Evolutionary conservation across 805 yeast genomes (phyloP), one percentile per base, ranked within the genome.

Genomic region (Saccharomyces paradoxus): DNA sequence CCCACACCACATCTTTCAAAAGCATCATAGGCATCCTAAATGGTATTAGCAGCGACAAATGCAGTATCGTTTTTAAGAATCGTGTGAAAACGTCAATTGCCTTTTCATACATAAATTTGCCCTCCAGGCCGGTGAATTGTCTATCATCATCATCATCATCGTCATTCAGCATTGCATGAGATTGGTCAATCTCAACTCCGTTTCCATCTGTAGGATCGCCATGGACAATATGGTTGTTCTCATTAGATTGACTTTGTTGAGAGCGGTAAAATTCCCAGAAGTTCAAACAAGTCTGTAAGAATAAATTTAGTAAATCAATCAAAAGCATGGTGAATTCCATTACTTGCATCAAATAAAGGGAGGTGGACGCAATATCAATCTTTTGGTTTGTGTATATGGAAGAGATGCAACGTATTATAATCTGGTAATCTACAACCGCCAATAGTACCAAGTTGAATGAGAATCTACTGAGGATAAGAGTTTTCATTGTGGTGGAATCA

Each of bases 271-370:
- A 65, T 60, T 89, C 97, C 58, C 75, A 74, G 24, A 81, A 63
- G 58, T 83, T 82, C 49, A 65, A 49, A 4, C 53, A 28, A 10
- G 66, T 56, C 46, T 62, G 65, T 50, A 59, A 13, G 7, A 55
- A 50, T 24, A 68, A 37, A 41, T 65, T 64, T 14, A 82, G 60
- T 27, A 81, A 66, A 49, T 82, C 84, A 31, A 85, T 74, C 24
- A 80, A 78, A 56, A 85, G 73, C 55, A 88, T 73, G 2, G 86
- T 84, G 63, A 85, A 84, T 63, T 88, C 94, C 66, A 88, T 84
- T 0, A 90, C 91, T 67, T 88, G 84, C 52, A 85, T 75, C 46
- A 87, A 71, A 60, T 82, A 81, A 3, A 81, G 76, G 49, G 81
- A 79, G 21, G 87, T 81, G 7, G 62, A 59, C 71, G 65, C 63